Conservation (phyloP, 225 moss, liverwort and hornwort species). For the Physcomitrium patens region DNA sequence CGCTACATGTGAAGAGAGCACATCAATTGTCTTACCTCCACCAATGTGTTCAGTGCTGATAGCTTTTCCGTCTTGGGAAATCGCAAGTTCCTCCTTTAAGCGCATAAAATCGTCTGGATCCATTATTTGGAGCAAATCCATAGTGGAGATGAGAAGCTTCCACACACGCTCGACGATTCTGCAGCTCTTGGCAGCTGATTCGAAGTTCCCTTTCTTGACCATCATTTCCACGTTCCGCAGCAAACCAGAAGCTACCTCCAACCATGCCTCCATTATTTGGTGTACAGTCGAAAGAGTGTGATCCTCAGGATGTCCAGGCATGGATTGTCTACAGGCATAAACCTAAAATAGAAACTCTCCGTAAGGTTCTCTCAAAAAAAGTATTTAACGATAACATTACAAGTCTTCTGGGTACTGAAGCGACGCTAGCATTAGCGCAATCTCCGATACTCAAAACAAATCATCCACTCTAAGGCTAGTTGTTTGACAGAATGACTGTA, state of each 20-base stretch:
- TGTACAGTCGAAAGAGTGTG: conserved; percentile 79
- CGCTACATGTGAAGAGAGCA: too few relatives aligned
- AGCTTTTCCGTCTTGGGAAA: conserved; percentile 50
- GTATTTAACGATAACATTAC: background rate
- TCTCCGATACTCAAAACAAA: too few relatives aligned
- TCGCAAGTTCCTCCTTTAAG: conserved; percentile 71
- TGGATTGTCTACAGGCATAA: conserved; percentile 58
- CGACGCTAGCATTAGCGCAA: background rate
- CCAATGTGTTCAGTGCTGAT: conserved; percentile 52
- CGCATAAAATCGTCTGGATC: conserved; percentile 91
- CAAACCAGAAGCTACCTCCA: conserved; percentile 69
- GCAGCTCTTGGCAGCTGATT: conserved; percentile 71
- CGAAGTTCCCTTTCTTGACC: conserved; percentile 46
- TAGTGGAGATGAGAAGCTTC: conserved; percentile 71
- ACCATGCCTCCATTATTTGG: conserved; percentile 87
- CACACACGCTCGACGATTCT: conserved; percentile 84
- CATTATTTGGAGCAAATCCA: conserved; percentile 85
- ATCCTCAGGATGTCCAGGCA: conserved; percentile 70
- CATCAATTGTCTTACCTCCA: conserved; percentile 30
- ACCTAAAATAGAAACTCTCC: conserved; percentile 32
- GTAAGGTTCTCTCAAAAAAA: background rate
- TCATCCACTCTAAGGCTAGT: too few relatives aligned
- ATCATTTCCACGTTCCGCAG: conserved; percentile 60
- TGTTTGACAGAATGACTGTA: too few relatives aligned
- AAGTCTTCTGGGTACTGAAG: too few relatives aligned